Percentiles rank a stretch among this genome's conserved stretches.
phyloP scores from a whole-genome alignment of 1,139 yeast species.

The Debaryomycetaceae sp. region DNA sequence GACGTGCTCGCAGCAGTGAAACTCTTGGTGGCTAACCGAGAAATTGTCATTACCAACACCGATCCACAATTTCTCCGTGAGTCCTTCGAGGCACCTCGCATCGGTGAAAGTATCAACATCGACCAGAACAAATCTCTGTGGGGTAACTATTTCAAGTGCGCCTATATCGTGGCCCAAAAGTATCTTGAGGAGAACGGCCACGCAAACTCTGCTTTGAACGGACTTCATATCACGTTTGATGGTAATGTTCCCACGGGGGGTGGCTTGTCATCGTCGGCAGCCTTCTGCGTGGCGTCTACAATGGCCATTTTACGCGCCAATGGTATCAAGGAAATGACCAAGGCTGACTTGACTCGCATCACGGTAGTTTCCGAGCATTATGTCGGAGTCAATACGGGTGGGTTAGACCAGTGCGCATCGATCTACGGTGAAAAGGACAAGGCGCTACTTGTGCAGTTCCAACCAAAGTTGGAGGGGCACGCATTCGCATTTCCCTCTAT shows the following conservation, averaged over 20 bases:
- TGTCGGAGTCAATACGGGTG: conserved; percentile 73
- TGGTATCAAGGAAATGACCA: conserved; percentile 40
- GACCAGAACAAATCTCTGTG: conserved; percentile 50
- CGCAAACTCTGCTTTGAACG: conserved; percentile 23
- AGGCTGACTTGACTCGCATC: conserved; percentile 52
- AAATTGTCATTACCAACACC: conserved; percentile 41
- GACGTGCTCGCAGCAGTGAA: conserved; percentile 59
- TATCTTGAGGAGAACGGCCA: conserved; percentile 33
- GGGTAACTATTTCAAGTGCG: conserved; percentile 69
- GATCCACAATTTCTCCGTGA: conserved; percentile 24
- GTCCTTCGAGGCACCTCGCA: conserved; percentile 36
- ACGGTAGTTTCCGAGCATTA: conserved; percentile 70
- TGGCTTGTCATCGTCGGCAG: conserved; percentile 71
- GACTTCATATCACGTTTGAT: conserved; percentile 52
- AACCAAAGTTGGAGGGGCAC: conserved; percentile 53
- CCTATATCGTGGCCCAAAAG: conserved; percentile 56
- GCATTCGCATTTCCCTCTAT: conserved; percentile 56
- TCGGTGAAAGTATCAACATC: conserved; percentile 41
- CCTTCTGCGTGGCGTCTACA: conserved; percentile 65
- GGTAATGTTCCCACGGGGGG: conserved; percentile 75
- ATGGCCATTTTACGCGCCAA: conserved; percentile 55
- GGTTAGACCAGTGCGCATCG: conserved; percentile 76
- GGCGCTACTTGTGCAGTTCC: conserved; percentile 59
- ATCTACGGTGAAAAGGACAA: conserved; percentile 61
- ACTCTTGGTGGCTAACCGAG: conserved; percentile 19